Conservation (phyloP, 768 basidiomycete genomes). For the Xerocomus potaroensis region DNA sequence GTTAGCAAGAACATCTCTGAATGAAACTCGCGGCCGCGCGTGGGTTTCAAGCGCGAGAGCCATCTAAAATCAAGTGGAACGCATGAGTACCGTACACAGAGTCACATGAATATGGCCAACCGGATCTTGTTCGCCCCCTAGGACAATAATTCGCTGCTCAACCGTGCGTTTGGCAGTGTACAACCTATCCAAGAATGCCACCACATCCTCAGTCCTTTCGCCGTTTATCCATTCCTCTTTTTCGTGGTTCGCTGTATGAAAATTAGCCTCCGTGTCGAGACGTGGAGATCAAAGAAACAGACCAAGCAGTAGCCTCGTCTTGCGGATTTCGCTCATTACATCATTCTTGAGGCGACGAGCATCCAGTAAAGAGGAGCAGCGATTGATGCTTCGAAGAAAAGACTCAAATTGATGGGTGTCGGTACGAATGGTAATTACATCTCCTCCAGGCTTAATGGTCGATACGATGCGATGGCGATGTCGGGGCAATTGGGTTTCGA, state of each 20-base stretch:
- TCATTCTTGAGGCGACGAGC: conserved; percentile 90
- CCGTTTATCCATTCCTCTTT: conserved; percentile 89
- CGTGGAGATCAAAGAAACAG: conserved; percentile 10
- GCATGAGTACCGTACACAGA: background rate
- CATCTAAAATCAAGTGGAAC: conserved; percentile 28
- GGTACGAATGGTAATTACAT: conserved; percentile 79
- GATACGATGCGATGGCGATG: conserved; percentile 42
- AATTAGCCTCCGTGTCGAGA: conserved; percentile 1
- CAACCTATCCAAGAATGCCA: conserved; percentile 82
- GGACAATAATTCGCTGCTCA: conserved; percentile 76
- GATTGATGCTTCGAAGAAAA: conserved; percentile 81
- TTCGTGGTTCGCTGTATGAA: conserved; percentile 65
- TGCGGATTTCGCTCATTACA: conserved; percentile 84
- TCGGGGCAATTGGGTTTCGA: conserved; percentile 74
- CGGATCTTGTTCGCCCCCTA: conserved; percentile 68
- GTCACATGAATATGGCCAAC: conserved; percentile 34
- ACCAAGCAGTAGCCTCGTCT: conserved; percentile 74
- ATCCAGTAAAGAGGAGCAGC: conserved; percentile 79
- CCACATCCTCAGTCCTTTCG: conserved; percentile 77
- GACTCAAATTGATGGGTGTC: conserved; percentile 83
- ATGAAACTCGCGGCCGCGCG: conserved; percentile 47
- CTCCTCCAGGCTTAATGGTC: conserved; percentile 43
- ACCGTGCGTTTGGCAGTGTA: conserved; percentile 86
- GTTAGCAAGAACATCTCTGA: conserved; percentile 81
- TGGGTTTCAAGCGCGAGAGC: conserved; percentile 40